Base-by-base conservation (phyloP, 352 stramenopile genomes). In the Elongisporangium prolatum region DNA sequence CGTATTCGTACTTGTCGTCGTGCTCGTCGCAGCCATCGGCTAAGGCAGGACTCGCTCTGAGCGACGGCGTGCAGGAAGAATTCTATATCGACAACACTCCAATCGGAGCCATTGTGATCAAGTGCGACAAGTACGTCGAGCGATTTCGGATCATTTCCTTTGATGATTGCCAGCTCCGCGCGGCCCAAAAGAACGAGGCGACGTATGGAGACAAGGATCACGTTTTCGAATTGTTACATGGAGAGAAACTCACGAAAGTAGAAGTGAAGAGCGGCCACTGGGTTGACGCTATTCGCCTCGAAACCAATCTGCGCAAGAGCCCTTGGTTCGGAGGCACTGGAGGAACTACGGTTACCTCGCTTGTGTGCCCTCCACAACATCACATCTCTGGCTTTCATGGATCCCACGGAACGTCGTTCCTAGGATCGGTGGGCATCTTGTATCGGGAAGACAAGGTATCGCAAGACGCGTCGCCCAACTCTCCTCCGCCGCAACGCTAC, bases 211-310 rank as follows among this genome's bases (percentile, higher is more conserved):
- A 56, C 2, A 68, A 77, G 9, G 75, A 86, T 8, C 74, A 85
- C 54, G 60, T 86, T 6, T 83, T 85, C 52, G 66, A 78, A 22
- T 65, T 88, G 22, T 20, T 67, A 9, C 17, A 58, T 11, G 71
- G 57, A 17, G 77, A 88, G 47, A 70, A 72, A 13, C 17, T 86
- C 14, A 11, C 67, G 9, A 72, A 67, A 2, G 50, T 86, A 24
- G 72, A 81, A 47, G 69, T 82, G 4, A 74, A 58, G 18, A 78
- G 71, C 57, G 75, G 71, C 5, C 65, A 81, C 50, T 86, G 77
- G 74, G 63, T 88, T 22, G 77, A 88, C 22, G 66, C 71, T 10
- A 51, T 88, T 9, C 71, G 69, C 14, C 72, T 88, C 18, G 60
- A 64, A 16, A 85, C 77, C 10, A 88, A 68, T 24, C 20, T 69